A percentile compares a stretch with the other conserved stretches of the same genome.
Evolutionary conservation across 345 rosid species (phyloP).

Genomic region (Pugionium cornutum): DNA sequence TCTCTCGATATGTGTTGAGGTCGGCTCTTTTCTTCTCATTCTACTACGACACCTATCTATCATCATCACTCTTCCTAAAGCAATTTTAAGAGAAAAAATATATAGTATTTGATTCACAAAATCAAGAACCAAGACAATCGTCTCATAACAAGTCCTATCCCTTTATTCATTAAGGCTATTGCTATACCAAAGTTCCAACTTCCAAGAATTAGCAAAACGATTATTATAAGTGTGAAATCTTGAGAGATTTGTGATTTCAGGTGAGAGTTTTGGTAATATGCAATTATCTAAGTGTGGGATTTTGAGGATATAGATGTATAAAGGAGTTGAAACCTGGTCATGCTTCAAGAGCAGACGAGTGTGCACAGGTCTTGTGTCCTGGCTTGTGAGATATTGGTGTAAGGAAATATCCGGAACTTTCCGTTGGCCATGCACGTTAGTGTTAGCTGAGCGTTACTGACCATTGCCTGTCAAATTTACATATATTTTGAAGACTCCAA

Average conservation of each 20-base stretch:
- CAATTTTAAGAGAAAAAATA: neutral
- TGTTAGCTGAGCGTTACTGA: conserved; percentile 56
- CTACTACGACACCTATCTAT: conserved; percentile 33
- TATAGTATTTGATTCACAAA: conserved; percentile 26
- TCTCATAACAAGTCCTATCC: conserved; percentile 15
- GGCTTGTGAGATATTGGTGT: conserved; percentile 56
- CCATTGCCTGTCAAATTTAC: conserved; percentile 52
- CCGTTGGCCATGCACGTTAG: conserved; percentile 72
- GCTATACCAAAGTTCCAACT: neutral
- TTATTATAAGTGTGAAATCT: neutral
- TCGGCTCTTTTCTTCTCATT: conserved; percentile 37
- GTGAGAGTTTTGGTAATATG: conserved; percentile 26
- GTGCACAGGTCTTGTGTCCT: conserved; percentile 74
- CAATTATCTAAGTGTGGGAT: conserved; percentile 15
- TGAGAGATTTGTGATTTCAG: too few species aligned
- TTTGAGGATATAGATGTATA: neutral
- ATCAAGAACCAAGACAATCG: conserved; percentile 24
- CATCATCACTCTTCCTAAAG: conserved; percentile 34
- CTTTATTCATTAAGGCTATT: conserved; percentile 12
- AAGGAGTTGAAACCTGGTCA: conserved; percentile 20
- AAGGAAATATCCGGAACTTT: conserved; percentile 62
- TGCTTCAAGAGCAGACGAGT: conserved; percentile 57
- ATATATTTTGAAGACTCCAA: conserved; percentile 1
- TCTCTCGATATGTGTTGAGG: conserved; percentile 30
- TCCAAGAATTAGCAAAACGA: neutral